phyloP scores from a whole-genome alignment of 371 early-diverging fungal species.

The Mortierella sp. region DNA sequence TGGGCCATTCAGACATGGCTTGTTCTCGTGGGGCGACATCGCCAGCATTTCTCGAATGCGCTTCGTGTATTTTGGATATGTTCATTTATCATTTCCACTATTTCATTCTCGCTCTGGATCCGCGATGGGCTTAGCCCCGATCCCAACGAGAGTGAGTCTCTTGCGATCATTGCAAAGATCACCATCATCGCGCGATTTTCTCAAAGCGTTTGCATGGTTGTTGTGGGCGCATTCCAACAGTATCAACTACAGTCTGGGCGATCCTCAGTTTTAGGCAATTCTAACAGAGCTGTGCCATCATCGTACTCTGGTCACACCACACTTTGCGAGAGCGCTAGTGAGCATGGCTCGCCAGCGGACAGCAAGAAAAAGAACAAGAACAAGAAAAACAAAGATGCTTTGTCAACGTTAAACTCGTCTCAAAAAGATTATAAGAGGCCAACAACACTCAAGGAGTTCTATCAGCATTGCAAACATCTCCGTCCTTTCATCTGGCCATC shows the following conservation, averaged over 20 bases:
- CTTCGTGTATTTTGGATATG: constrained; percentile 42
- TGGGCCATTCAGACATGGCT: constrained; percentile 34
- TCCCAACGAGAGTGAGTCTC: not conserved
- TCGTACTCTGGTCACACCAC: constrained; percentile 28
- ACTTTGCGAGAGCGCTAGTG: constrained; percentile 11
- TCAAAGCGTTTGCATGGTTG: constrained; percentile 15
- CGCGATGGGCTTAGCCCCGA: not conserved
- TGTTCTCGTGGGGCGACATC: constrained; percentile 28
- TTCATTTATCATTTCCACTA: constrained; percentile 31
- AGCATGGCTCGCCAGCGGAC: not conserved
- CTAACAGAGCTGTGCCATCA: constrained; percentile 9
- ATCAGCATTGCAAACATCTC: constrained; percentile 70
- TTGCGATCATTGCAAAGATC: constrained; percentile 1
- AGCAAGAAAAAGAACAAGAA: constrained; percentile 15
- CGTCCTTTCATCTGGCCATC: constrained; percentile 92
- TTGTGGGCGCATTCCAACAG: constrained; percentile 25
- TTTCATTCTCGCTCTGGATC: constrained; percentile 35
- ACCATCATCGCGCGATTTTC: constrained; percentile 28
- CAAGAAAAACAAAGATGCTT: constrained; percentile 11
- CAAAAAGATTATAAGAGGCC: constrained; percentile 55
- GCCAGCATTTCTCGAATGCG: constrained; percentile 14
- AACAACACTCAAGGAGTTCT: constrained; percentile 63
- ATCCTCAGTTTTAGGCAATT: not conserved
- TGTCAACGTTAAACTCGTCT: constrained; percentile 6
- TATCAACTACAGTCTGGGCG: not conserved